phyloP scores from a whole-genome alignment of 2,329 filamentous ascomycete species.

The Cladosporium colombiae region DNA sequence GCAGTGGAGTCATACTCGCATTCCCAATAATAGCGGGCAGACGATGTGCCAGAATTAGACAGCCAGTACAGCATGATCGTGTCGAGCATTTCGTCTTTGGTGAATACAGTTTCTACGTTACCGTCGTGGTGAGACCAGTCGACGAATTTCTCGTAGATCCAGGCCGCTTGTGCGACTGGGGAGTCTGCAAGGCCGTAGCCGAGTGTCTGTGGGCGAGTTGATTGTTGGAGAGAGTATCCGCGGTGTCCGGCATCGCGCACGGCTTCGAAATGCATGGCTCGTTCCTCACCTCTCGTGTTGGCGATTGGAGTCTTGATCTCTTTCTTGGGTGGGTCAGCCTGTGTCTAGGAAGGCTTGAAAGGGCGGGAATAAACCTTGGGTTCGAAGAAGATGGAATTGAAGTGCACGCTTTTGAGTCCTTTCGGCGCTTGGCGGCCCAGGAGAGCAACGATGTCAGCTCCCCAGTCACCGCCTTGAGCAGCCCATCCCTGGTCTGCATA shows the following conservation, averaged over 20 bases:
- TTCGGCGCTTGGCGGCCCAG: constrained; percentile 20
- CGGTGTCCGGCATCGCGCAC: constrained; percentile 21
- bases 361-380: not conserved
- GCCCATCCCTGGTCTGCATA: constrained; percentile 20
- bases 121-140: constrained; percentile 21
- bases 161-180: constrained; percentile 27
- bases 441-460: constrained; percentile 16
- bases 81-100: constrained; percentile 34
- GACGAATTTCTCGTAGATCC: constrained; percentile 30
- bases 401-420: constrained; percentile 19
- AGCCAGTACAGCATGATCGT: constrained; percentile 34
- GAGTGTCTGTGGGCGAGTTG: constrained; percentile 71
- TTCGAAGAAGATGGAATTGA: constrained; percentile 13
- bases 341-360: not conserved
- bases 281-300: constrained; percentile 19
- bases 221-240: constrained; percentile 62
- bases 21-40: constrained; percentile 33
- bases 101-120: constrained; percentile 28
- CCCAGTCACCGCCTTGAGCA: constrained; percentile 23
- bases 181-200: constrained; percentile 42
- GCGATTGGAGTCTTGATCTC: constrained; percentile 21
- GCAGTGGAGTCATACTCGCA: constrained; percentile 27
- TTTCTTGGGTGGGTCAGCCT: constrained; percentile 18
- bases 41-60: constrained; percentile 31
- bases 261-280: constrained; percentile 14